phyloP scores from a whole-genome alignment of 352 stramenopile genomes.

The Globisporangium viniferum region DNA sequence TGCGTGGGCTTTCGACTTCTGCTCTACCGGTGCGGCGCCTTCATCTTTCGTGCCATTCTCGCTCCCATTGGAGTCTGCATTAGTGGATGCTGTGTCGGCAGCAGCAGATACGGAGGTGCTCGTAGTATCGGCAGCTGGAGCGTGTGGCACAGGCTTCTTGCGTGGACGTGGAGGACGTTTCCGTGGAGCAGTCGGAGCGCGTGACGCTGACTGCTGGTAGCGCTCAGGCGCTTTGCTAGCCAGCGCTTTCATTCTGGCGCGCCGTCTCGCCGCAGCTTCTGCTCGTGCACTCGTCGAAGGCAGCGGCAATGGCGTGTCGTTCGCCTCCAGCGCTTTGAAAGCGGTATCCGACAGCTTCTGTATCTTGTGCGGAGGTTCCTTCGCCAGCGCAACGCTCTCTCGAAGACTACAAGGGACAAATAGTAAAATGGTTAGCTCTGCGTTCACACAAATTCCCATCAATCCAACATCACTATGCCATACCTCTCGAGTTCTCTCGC shows the following conservation, averaged over 20 bases:
- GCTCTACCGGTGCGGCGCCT: neutral
- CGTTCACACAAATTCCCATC: conserved; percentile 3
- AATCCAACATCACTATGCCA: neutral
- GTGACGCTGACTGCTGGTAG: conserved; percentile 8
- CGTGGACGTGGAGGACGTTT: conserved; percentile 15
- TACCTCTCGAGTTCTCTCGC: conserved; percentile 13
- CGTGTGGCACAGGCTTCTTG: conserved; percentile 15
- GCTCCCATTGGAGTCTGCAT: neutral
- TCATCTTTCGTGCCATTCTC: conserved; percentile 16
- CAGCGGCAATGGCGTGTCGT: neutral
- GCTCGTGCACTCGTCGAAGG: conserved; percentile 4
- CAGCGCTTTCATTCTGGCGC: conserved; percentile 9
- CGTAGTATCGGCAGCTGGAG: neutral
- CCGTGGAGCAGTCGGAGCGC: conserved; percentile 10
- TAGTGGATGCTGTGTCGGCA: neutral
- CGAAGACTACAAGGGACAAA: conserved; percentile 9
- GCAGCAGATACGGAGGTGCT: neutral
- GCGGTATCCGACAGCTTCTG: conserved; percentile 32
- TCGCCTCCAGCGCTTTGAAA: conserved; percentile 19
- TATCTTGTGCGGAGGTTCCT: conserved; percentile 37
- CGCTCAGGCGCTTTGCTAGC: neutral
- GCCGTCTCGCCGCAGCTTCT: neutral
- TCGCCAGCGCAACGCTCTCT: conserved; percentile 12
- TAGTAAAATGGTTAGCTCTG: neutral
- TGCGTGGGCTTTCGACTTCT: conserved; percentile 1